Evolutionary conservation across 2,329 filamentous ascomycete genomes (phyloP), one percentile per base, ranked within the genome.

Genomic region (Diplodia seriata): DNA sequence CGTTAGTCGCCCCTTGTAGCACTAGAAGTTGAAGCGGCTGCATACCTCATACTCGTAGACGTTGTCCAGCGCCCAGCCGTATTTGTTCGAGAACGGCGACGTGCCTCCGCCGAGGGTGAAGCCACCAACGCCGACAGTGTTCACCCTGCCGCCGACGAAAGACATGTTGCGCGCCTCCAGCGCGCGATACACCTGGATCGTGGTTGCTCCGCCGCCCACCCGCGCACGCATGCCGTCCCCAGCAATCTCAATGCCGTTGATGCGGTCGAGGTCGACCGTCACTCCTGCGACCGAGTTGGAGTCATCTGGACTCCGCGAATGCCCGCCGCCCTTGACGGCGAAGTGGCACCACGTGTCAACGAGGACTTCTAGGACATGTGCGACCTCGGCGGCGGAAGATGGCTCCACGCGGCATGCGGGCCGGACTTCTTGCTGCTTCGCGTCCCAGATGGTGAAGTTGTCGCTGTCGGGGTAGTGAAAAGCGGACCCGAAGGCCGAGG

Each of bases 151-250:
- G 2, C 70, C 70, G n/a, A 66, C 55, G 8, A 70, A 66, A 20
- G 66, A 54, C 14, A 66, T 33, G 18, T 67, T 68, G 1, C 23
- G 15, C 15, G 38, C 15, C 49, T 70, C 56, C 4, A 70, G 56
- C 11, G 36, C 36, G 12, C 66, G 29, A 53, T 73, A 74, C 1
- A 72, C 73, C 18, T 33, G 31, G 20, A 51, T 5, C 75, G 75
- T 78, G 18, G 69, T 68, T 43, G 74, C 74, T 1, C 78, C 78
- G 0, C 76, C 68, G 5, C 71, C 75, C 15, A 79, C 68, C 0
- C 51, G 68, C 0, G 72, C 74, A n/a, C 69, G 73, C 36, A 70
- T 72, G 31, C 72, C 71, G 50, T 79, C 73, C 8, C 64, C 29
- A 1, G 73, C 72, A n/a, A 77, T 51, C 2, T 57, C 57, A 1